Percentiles rank a stretch among this genome's conserved stretches.
Evolutionary conservation across 768 basidiomycete genomes (phyloP).

Genomic region (Tylopilus felleus): DNA sequence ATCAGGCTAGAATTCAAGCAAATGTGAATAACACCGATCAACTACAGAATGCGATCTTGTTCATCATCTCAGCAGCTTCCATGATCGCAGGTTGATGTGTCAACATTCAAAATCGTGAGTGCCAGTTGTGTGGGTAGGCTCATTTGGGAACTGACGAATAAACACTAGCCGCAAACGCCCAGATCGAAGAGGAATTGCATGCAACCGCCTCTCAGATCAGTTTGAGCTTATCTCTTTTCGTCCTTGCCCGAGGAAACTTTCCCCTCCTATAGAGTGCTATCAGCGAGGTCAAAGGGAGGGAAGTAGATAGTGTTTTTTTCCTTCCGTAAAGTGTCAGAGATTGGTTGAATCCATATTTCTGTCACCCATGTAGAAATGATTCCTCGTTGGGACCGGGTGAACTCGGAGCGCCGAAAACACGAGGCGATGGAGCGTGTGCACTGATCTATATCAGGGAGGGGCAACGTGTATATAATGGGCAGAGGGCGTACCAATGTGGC

Average conservation of each 20-base stretch:
- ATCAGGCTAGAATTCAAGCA: no score
- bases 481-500: no score
- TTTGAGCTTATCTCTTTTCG: slow-evolving; percentile 68
- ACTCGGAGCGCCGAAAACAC: no score
- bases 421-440: no score
- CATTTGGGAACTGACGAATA: background rate
- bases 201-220: slow-evolving; percentile 64
- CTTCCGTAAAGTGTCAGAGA: background rate
- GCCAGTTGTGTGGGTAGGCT: background rate
- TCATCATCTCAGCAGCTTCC: slow-evolving; percentile 27
- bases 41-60: slow-evolving; percentile 16
- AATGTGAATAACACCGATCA: background rate
- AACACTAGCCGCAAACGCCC: slow-evolving; percentile 57
- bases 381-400: no score
- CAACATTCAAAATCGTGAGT: slow-evolving; percentile 32
- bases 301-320: slow-evolving; percentile 36
- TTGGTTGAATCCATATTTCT: no score
- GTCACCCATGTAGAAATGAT: no score
- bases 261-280: slow-evolving; percentile 31
- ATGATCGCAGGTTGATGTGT: slow-evolving; percentile 27
- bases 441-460: no score
- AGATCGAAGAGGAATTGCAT: slow-evolving; percentile 60
- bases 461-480: no score
- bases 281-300: slow-evolving; percentile 65
- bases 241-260: slow-evolving; percentile 65